Evolutionary conservation across 2,329 filamentous ascomycete genomes (phyloP).

Genomic region (Alternaria novae-zelandiae): DNA sequence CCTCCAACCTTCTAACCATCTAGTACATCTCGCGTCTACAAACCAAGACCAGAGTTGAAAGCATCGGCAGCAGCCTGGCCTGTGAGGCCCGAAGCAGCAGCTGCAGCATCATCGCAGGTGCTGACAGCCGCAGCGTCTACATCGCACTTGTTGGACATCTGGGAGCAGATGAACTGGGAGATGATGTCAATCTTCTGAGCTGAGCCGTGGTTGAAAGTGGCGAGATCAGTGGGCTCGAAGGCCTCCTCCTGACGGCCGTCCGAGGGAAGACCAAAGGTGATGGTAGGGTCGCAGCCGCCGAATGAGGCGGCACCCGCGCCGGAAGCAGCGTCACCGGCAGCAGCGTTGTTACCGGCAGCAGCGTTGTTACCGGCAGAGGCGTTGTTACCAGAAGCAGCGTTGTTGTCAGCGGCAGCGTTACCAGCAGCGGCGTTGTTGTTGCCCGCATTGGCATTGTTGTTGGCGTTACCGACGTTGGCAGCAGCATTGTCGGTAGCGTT

Average conservation of each 20-base stretch:
- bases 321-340: not conserved
- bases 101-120: conserved; percentile 28
- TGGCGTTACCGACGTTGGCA: not conserved
- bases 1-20: not conserved
- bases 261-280: conserved; percentile 57
- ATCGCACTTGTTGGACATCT: conserved; percentile 44
- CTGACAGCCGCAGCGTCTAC: conserved; percentile 26
- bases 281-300: conserved; percentile 58
- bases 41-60: conserved; percentile 37
- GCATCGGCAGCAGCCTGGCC: conserved; percentile 38
- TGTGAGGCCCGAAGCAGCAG: conserved; percentile 23
- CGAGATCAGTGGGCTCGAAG: conserved; percentile 53
- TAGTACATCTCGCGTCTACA: not conserved
- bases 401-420: not conserved
- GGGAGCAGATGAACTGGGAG: conserved; percentile 57
- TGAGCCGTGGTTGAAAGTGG: conserved; percentile 60
- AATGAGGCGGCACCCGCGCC: conserved; percentile 32
- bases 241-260: conserved; percentile 56
- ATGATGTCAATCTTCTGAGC: conserved; percentile 58
- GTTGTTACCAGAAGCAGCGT: not conserved
- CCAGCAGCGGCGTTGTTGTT: conserved; percentile 2
- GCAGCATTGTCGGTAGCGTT: conserved; percentile 22
- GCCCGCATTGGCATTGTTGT: not conserved
- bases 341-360: not conserved
- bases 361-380: not conserved